A percentile compares a stretch with the other conserved stretches of the same genome.
phyloP scores from a whole-genome alignment of 2,329 filamentous ascomycete genomes.

The Claviceps arundinis region DNA sequence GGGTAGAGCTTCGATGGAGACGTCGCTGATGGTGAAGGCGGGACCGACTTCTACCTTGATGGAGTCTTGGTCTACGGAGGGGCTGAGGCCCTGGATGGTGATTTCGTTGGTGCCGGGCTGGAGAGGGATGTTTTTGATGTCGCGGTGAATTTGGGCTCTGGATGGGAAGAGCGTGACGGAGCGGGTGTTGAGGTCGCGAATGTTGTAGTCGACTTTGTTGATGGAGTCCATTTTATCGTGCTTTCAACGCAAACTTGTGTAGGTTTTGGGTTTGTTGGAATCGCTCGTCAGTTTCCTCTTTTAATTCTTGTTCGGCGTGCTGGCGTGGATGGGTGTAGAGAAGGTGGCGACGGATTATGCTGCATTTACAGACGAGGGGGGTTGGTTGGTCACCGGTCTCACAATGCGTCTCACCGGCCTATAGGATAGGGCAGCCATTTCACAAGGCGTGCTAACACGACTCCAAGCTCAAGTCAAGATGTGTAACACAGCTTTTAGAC shows the following conservation, averaged over 20 bases:
- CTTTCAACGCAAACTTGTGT: background rate
- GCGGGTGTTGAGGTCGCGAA: slow-evolving; percentile 44
- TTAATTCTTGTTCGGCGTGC: no score
- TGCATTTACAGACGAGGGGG: no score
- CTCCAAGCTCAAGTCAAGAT: no score
- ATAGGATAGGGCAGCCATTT: no score
- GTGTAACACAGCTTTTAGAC: no score
- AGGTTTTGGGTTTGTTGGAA: no score
- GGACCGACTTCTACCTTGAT: slow-evolving; percentile 48
- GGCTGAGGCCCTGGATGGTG: slow-evolving; percentile 41
- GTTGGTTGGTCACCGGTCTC: no score
- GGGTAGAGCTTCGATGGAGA: slow-evolving; percentile 40
- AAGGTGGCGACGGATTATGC: no score
- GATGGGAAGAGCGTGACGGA: slow-evolving; percentile 51
- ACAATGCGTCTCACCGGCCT: no score
- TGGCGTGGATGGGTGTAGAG: no score
- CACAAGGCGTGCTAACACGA: no score
- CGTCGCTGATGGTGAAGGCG: slow-evolving; percentile 44
- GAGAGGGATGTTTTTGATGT: slow-evolving; percentile 37
- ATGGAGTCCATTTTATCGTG: slow-evolving; percentile 22
- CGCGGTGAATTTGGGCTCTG: slow-evolving; percentile 45
- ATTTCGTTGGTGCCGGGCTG: slow-evolving; percentile 44
- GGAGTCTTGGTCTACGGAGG: slow-evolving; percentile 42
- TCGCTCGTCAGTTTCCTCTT: background rate
- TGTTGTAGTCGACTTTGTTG: slow-evolving; percentile 35